Base-by-base conservation (phyloP, 805 yeast genomes). In the Teunomyces barrocoloradensis region DNA sequence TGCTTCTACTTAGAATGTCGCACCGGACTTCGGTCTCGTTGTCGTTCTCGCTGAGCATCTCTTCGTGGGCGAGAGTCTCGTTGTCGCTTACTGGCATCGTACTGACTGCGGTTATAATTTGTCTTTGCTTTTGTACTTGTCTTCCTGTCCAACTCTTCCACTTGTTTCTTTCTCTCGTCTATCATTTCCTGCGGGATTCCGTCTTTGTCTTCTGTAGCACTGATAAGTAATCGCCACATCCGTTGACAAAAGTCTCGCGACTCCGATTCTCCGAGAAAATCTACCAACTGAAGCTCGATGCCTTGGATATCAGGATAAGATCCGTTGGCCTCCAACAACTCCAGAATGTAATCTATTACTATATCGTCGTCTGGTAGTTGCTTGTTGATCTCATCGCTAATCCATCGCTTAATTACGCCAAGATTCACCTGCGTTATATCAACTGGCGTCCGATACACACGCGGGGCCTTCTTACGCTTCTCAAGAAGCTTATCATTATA, bases 321-420 rank as follows among this genome's bases (percentile, higher is more conserved):
- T 6, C 64, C 70, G 6, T 60, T 66, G 10, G 59, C 61, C 3
- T 54, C 47, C 20, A 80, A 56, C 39, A 79, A 57, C 54, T 80
- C 81, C 42, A 61, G 59, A 3, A 75, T 57, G 46, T 75, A 78
- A 34, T 74, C 81, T 2, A 68, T 62, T 5, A 75, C 66, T 3
- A 79, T 72, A 20, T 79, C 84, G 52, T 80, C 84, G 40, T 76
- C 81, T 0, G 80, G 80, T 10, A 78, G 56, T 9, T 66, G 58
- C 39, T 64, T 56, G 12, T 65, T 58, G 27, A 78, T 47, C 42
- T 60, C 53, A 3, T 56, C 53, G 2, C 50, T 53, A 15, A 78
- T 64, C 79, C 82, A 79, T 12, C 52, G 51, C 42, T 65, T 60
- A 3, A 79, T 62, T n/a, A 74, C 64, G 0, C 48, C 53, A 40